phyloP scores from a whole-genome alignment of 192 early-diverging fungal species.

The Spizellomyces sp. region DNA sequence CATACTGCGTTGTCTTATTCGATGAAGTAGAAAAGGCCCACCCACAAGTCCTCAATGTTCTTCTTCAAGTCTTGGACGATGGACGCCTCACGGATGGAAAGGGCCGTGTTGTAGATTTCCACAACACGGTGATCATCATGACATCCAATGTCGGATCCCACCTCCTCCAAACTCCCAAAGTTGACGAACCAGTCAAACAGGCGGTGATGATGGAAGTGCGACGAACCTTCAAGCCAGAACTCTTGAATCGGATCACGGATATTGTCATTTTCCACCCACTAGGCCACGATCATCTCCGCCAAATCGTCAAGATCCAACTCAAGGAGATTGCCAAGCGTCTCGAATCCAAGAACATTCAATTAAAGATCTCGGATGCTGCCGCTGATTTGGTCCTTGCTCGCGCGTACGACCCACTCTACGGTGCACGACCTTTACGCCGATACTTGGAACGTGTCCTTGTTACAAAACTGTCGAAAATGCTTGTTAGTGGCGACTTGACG shows the following conservation, averaged over 20 bases:
- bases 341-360: conserved; percentile 71
- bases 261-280: conserved; percentile 86
- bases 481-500: conserved; percentile 65
- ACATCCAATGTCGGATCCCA: conserved; percentile 86
- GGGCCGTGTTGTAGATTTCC: conserved; percentile 91
- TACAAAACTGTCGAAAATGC: conserved; percentile 74
- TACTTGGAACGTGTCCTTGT: conserved; percentile 85
- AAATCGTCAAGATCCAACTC: conserved; percentile 77
- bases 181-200: conserved; percentile 25
- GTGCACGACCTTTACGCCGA: conserved; percentile 89
- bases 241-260: conserved; percentile 96
- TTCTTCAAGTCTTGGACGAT: conserved; percentile 97
- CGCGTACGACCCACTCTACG: conserved; percentile 92
- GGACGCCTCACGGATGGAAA: conserved; percentile 94
- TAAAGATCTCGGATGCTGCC: conserved; percentile 71
- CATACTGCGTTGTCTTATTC: conserved; percentile 93
- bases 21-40: conserved; percentile 99
- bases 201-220: conserved; percentile 84
- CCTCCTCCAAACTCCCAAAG: conserved; percentile 48
- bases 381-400: conserved; percentile 73
- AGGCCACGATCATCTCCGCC: conserved; percentile 52
- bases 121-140: conserved; percentile 94
- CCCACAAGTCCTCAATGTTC: conserved; percentile 83
- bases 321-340: conserved; percentile 66
- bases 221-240: conserved; percentile 83